These are phyloP conservation scores for Zopfia rhizophila DNA, from an alignment of 2,329 filamentous ascomycete genomes.

Conservation along the genomic window DNA sequence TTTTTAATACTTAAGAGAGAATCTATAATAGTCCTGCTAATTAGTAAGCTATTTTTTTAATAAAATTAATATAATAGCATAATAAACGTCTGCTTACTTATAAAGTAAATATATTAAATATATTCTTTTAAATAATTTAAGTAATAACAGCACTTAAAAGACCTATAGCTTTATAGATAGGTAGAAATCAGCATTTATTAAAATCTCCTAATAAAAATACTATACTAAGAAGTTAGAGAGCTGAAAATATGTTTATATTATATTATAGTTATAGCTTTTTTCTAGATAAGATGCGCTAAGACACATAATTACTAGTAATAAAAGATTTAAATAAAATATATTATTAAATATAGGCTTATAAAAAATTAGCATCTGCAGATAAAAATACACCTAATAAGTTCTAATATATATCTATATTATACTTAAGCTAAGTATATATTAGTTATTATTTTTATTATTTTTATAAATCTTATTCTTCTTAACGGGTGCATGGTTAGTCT, in stretches of 20 bases:
- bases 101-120: slow-evolving; percentile 92
- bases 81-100: slow-evolving; percentile 94
- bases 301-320: slow-evolving; percentile 89
- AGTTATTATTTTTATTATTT: slow-evolving; percentile 74
- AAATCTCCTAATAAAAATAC: slow-evolving; percentile 95
- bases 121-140: slow-evolving; percentile 98
- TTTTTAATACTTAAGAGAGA: slow-evolving; percentile 81
- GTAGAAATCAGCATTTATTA: slow-evolving; percentile 88
- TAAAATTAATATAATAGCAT: slow-evolving; percentile 92
- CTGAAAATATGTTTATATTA: slow-evolving; percentile 80
- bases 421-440: slow-evolving; percentile 77
- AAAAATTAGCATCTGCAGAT: slow-evolving; percentile 91
- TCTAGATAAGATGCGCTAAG: slow-evolving; percentile 92
- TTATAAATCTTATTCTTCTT: slow-evolving; percentile 81
- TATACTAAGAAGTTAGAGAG: slow-evolving; percentile 90
- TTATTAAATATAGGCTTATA: slow-evolving; percentile 94
- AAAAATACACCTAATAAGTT: slow-evolving; percentile 95
- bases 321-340: slow-evolving; percentile 83
- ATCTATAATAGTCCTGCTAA: slow-evolving; percentile 85
- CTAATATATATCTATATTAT: slow-evolving; percentile 94
- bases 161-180: slow-evolving; percentile 96
- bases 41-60: slow-evolving; percentile 91
- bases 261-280: slow-evolving; percentile 77
- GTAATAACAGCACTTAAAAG: slow-evolving; percentile 87
- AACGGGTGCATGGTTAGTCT: slow-evolving; percentile 77